These are phyloP conservation scores for Tetradesmus obliquus DNA, from an alignment of 139 green algal species.

Conservation along the genomic window DNA sequence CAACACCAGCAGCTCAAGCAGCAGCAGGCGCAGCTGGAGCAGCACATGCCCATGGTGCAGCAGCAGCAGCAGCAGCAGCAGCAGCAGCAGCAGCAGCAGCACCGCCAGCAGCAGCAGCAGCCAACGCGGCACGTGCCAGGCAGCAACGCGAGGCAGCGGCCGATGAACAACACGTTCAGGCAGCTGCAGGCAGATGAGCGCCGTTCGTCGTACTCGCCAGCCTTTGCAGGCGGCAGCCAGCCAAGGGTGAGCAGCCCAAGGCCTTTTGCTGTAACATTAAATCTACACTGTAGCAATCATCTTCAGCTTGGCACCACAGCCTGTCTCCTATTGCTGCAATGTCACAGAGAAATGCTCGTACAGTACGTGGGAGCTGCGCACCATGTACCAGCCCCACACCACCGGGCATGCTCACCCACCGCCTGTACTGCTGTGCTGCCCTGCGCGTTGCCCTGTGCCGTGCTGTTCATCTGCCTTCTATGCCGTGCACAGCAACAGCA, in stretches of 20 bases:
- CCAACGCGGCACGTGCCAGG: neutral
- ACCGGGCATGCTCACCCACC: neutral
- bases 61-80: conserved; percentile 36
- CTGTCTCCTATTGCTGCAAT: neutral
- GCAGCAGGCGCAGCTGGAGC: neutral
- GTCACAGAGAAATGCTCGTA: neutral
- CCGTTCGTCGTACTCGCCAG: neutral
- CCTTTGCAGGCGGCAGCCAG: neutral
- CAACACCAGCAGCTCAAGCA: neutral
- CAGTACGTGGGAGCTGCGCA: no score
- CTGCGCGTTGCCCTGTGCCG: neutral
- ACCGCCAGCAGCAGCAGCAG: neutral
- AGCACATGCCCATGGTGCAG: neutral
- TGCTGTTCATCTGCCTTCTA: neutral
- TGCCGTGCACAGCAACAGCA: neutral
- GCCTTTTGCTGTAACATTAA: no score
- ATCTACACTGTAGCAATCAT: neutral
- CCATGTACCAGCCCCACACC: no score
- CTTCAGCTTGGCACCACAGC: neutral
- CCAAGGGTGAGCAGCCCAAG: neutral
- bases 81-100: neutral
- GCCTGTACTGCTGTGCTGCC: neutral
- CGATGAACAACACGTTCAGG: conserved; percentile 16
- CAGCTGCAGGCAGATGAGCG: neutral
- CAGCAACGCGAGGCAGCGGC: neutral